Base-by-base conservation (phyloP, 805 yeast genomes). In the Metschnikowia noctiluminum region DNA sequence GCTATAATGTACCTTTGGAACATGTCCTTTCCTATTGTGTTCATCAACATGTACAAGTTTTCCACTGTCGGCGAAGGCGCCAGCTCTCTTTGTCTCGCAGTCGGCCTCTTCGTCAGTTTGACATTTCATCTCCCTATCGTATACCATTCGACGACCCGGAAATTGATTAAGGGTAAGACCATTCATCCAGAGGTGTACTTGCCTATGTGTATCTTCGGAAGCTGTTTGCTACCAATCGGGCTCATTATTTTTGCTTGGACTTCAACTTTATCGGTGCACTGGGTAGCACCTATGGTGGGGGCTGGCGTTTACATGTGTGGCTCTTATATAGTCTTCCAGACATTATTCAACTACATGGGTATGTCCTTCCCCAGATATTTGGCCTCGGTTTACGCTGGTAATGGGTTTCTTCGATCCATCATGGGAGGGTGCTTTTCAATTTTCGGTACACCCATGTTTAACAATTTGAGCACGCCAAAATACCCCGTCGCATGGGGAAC, bases 11-110 rank as follows among this genome's bases (percentile, higher is more conserved):
- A 51, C 42, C 40, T 49, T 32, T 54, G 51, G 51, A 46, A 49
- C 44, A 51, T 49, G 52, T 55, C 55, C 0, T 54, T 54, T 45
- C 57, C 57, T 27, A 46, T 54, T 11, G 53, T 54, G 36, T 54
- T 51, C 40, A 28, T 35, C 35, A 45, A 51, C 36, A 39, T 45
- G 36, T 45, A 54, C 40, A 16, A 42, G 34, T 51, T 54, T 39
- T 32, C 55, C 27, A 40, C 51, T 30, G 49, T 51, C 14, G 50
- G 47, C 4, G 45, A 42, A 41, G 57, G 57, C 27, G 52, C 47
- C 14, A 44, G 53, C 7, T 54, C 49, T 13, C 39, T 47, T 10
- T 42, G 42, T 13, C 44, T 54, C 26, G 46, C 43, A 4, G 50
- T 51, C 1, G 57, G 57, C 9, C 40, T 49, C 14, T 28, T 38